Conservation (phyloP, 805 yeast species). For the Torulaspora delbrueckii region DNA sequence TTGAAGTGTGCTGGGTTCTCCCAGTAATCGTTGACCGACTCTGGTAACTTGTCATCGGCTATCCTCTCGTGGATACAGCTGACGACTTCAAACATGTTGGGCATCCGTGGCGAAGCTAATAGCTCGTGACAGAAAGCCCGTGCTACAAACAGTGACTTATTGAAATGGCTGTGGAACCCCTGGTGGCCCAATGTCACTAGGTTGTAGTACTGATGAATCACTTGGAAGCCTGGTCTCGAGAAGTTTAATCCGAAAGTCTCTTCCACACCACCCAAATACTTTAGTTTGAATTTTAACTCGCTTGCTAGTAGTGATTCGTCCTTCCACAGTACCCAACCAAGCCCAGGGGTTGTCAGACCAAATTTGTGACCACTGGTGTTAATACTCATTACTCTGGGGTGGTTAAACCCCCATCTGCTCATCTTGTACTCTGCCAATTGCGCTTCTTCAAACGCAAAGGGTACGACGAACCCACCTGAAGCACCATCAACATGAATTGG, state of each 20-base stretch:
- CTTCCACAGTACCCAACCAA: slow-evolving; percentile 90
- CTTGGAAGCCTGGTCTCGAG: slow-evolving; percentile 90
- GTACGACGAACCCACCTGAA: slow-evolving; percentile 84
- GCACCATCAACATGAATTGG: slow-evolving; percentile 95
- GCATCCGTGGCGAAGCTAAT: slow-evolving; percentile 55
- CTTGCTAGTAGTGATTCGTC: slow-evolving; percentile 59
- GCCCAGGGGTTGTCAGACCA: slow-evolving; percentile 85
- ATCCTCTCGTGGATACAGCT: slow-evolving; percentile 69
- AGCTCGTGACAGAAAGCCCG: slow-evolving; percentile 46
- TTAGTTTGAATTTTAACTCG: slow-evolving; percentile 67
- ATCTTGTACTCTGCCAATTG: slow-evolving; percentile 29
- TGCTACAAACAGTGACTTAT: slow-evolving; percentile 64
- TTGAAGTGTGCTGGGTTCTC: slow-evolving; percentile 45
- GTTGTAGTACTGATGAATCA: slow-evolving; percentile 81
- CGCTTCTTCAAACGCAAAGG: slow-evolving; percentile 69
- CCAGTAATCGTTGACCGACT: slow-evolving; percentile 28
- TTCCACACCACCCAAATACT: slow-evolving; percentile 84
- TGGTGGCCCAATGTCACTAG: slow-evolving; percentile 63
- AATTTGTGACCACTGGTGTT: slow-evolving; percentile 92
- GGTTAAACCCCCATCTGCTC: slow-evolving; percentile 68
- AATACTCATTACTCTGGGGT: slow-evolving; percentile 74
- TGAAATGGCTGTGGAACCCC: slow-evolving; percentile 66
- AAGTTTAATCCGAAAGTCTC: slow-evolving; percentile 83
- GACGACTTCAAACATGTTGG: slow-evolving; percentile 64
- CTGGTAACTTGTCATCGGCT: slow-evolving; percentile 31